Percentiles rank a stretch among this genome's conserved stretches.
These are phyloP conservation scores for Podospora comata DNA, from an alignment of 495 filamentous ascomycete species.

Conservation along the genomic window DNA sequence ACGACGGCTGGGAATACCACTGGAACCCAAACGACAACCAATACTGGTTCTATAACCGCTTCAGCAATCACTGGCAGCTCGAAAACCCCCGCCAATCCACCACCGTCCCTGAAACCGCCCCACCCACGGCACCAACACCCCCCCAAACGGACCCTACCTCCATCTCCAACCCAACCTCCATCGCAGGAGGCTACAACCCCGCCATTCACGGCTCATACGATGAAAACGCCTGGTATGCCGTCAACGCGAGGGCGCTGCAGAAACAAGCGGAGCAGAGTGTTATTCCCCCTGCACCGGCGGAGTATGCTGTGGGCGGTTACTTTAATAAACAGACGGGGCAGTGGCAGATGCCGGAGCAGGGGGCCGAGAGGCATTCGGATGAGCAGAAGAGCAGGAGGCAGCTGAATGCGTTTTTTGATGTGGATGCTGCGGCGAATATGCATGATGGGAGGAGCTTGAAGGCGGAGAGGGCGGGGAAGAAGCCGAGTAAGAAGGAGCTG, in stretches of 20 bases:
- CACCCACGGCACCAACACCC: conserved; percentile 24
- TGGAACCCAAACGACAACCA: conserved; percentile 71
- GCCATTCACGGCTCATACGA: conserved; percentile 96
- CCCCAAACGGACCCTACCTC: conserved; percentile 25
- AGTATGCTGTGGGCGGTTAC: conserved; percentile 63
- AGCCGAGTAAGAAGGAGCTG: conserved; percentile 78
- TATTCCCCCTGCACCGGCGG: conserved; percentile 41
- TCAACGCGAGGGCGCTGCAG: conserved; percentile 35
- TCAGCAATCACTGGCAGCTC: conserved; percentile 75
- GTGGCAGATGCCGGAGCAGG: conserved; percentile 70
- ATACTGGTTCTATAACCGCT: conserved; percentile 89
- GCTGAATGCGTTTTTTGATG: conserved; percentile 94
- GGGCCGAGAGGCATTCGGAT: conserved; percentile 64
- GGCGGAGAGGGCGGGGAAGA: conserved; percentile 85
- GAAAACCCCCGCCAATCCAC: conserved; percentile 73
- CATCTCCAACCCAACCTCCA: conserved; percentile 31
- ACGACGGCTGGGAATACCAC: conserved; percentile 86
- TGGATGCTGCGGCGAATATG: conserved; percentile 92
- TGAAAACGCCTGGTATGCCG: conserved; percentile 86
- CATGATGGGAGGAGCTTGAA: conserved; percentile 91
- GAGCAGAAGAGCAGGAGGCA: conserved; percentile 85
- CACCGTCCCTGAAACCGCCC: conserved; percentile 11
- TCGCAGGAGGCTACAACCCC: conserved; percentile 81
- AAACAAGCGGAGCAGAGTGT: conserved; percentile 48
- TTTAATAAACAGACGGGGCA: conserved; percentile 94